Base-by-base conservation (phyloP, 768 basidiomycete genomes). In the Naganishia friedmannii region DNA sequence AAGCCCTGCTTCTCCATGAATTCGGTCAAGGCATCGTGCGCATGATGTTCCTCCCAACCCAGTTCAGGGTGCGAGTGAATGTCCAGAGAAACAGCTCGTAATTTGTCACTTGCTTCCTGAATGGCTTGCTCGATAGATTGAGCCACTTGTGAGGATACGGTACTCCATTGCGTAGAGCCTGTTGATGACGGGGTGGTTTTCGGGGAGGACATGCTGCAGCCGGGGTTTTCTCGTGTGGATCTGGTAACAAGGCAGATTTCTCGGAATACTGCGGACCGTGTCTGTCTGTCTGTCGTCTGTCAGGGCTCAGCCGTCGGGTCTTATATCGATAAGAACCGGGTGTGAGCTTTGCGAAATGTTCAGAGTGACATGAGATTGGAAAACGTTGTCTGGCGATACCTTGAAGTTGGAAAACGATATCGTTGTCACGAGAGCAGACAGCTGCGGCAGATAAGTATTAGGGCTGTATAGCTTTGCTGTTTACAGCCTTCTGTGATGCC, bases 1-100 rank as follows among this genome's bases (percentile, higher is more conserved):
- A 70, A 74, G 3, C 71, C 71, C 15, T 67, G 55, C 17, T 57
- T 34, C 57, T 68, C 69, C 70, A 58, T 68, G n/a, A 68, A 68
- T n/a, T 2, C 8, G 5, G 53, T 68, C 54, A 68, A 45, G 17
- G 39, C 67, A 5, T 68, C 67, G 39, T 68, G 67, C 37, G 67
- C 67, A 60, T 69, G 57, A 32, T 60, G 68, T 60, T 69, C 68
- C 31, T 69, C 42, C 56, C 57, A 69, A 23, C 37, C 68, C 31
- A 69, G 57, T 34, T 69, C 68, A 7, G 68, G 68, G 31, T 69
- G 68, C 15, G 68, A 32, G 34, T 69, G 68, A 42, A 69, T 69
- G 45, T 60, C 68, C 17, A 57, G n/a, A 42, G 68, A 69, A 2
- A 69, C n/a, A n/a, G 37, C 68, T 4, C 55, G 68, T 21, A 69